A percentile compares a stretch with the other conserved stretches of the same genome.
Conservation (phyloP, 2,329 filamentous ascomycete genomes). For the Cladosporium sp. region DNA sequence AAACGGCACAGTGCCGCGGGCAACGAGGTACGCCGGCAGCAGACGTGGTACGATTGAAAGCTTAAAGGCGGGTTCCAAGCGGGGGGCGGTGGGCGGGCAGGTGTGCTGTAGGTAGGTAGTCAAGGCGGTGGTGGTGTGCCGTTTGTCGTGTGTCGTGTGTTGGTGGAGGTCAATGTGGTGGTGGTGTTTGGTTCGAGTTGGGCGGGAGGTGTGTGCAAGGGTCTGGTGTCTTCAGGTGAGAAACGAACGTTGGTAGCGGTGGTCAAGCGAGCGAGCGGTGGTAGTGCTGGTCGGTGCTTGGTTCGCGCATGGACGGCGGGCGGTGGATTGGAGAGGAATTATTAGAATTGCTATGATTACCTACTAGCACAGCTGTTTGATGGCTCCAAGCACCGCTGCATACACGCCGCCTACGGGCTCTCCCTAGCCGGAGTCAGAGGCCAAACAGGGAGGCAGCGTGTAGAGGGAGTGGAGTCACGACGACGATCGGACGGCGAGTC, state of each 20-base stretch:
- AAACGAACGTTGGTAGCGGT: conserved; percentile 7
- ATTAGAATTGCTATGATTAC: neutral
- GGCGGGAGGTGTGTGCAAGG: neutral
- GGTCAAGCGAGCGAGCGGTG: conserved; percentile 15
- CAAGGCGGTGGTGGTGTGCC: neutral
- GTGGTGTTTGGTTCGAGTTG: neutral
- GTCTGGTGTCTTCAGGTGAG: conserved; percentile 13
- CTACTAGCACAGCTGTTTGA: neutral
- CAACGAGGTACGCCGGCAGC: neutral
- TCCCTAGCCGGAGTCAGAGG: conserved; percentile 8
- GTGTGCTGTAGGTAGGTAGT: neutral
- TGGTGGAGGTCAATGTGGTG: neutral
- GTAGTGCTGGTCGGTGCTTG: conserved; percentile 4
- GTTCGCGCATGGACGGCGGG: conserved; percentile 10
- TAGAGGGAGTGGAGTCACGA: conserved; percentile 5
- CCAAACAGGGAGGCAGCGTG: conserved; percentile 8
- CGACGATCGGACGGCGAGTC: conserved; percentile 10
- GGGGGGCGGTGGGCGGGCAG: neutral
- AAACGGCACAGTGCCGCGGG: neutral
- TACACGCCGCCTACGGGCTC: conserved; percentile 7
- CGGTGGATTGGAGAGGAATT: neutral
- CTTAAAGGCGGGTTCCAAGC: neutral
- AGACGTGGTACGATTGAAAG: conserved; percentile 10
- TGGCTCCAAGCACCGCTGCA: neutral
- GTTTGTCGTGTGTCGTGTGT: neutral